Percentiles rank a stretch among this genome's conserved stretches.
These are phyloP conservation scores for Fistulina hepatica DNA, from an alignment of 1,284 basidiomycete species.

Conservation along the genomic window DNA sequence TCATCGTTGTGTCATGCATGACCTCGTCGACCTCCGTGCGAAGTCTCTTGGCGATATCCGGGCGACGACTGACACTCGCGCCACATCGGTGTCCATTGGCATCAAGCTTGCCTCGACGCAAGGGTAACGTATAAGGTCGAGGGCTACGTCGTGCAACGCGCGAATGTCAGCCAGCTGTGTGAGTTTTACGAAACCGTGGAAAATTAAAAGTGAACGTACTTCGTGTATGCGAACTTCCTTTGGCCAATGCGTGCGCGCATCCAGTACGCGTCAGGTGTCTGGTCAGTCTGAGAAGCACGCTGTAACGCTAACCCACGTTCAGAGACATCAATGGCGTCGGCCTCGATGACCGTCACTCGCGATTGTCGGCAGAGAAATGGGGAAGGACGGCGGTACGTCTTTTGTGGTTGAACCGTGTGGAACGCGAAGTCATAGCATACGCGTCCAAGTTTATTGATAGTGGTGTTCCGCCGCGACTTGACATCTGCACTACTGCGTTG, in stretches of 20 bases:
- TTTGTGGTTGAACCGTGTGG: not conserved
- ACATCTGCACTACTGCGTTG: no score
- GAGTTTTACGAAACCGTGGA: slow-evolving; percentile 10
- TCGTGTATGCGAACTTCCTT: slow-evolving; percentile 19
- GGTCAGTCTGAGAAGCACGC: slow-evolving; percentile 32
- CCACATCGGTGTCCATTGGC: not conserved
- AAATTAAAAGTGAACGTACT: slow-evolving; percentile 21
- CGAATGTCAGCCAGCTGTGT: slow-evolving; percentile 2
- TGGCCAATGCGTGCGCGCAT: slow-evolving; percentile 29
- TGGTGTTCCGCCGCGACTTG: slow-evolving; percentile 27
- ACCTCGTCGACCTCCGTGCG: slow-evolving; percentile 57
- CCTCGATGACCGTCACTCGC: slow-evolving; percentile 36
- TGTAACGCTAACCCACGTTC: slow-evolving; percentile 35
- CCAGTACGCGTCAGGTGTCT: slow-evolving; percentile 18
- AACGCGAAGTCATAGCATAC: slow-evolving; percentile 1
- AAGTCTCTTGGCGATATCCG: slow-evolving; percentile 52
- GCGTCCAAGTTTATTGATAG: slow-evolving; percentile 29
- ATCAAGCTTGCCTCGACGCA: slow-evolving; percentile 4
- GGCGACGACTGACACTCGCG: slow-evolving; percentile 40
- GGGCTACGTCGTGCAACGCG: slow-evolving; percentile 8
- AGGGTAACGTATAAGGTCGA: slow-evolving; percentile 10
- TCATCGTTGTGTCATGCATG: slow-evolving; percentile 45
- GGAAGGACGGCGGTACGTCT: slow-evolving; percentile 31
- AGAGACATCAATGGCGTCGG: slow-evolving; percentile 30
- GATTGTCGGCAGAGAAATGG: slow-evolving; percentile 33